Percentiles rank a stretch among this genome's conserved stretches.
These are phyloP conservation scores for Phytopythium boreale DNA, from an alignment of 352 stramenopile species.

Conservation along the genomic window DNA sequence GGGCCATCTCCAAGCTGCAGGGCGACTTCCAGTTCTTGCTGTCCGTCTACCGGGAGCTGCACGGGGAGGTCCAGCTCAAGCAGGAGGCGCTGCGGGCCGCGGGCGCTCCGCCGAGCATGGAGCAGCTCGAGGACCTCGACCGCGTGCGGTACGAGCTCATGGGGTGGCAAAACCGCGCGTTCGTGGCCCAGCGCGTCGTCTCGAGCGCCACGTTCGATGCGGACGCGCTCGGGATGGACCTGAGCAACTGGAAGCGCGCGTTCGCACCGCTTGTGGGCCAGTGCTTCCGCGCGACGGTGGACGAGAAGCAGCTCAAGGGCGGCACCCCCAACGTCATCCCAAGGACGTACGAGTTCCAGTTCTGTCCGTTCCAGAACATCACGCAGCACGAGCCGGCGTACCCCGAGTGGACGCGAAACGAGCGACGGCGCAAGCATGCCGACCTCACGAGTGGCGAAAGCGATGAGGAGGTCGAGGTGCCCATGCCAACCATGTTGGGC, in stretches of 20 bases:
- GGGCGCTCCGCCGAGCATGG: constrained; percentile 21
- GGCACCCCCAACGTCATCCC: constrained; percentile 75
- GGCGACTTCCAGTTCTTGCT: constrained; percentile 23
- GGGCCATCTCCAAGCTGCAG: constrained; percentile 23
- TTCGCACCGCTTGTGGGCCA: constrained; percentile 57
- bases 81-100: constrained; percentile 21
- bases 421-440: constrained; percentile 41
- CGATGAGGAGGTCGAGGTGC: constrained; percentile 21
- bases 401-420: constrained; percentile 39
- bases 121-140: constrained; percentile 27
- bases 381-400: constrained; percentile 71
- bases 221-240: not conserved
- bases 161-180: constrained; percentile 43
- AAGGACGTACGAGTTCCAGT: constrained; percentile 51
- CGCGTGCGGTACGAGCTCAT: constrained; percentile 27
- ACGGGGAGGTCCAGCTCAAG: constrained; percentile 26
- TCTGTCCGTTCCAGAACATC: constrained; percentile 83
- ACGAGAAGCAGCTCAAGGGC: constrained; percentile 75
- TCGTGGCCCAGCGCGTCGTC: constrained; percentile 45
- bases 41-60: constrained; percentile 12
- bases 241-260: constrained; percentile 27
- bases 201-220: constrained; percentile 43
- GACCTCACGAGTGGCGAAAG: constrained; percentile 9
- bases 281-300: constrained; percentile 63
- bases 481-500: constrained; percentile 38